Percentiles rank a stretch among this genome's conserved stretches.
Conservation (phyloP, 179 eudicot genomes). For the Patellifolia procumbens region DNA sequence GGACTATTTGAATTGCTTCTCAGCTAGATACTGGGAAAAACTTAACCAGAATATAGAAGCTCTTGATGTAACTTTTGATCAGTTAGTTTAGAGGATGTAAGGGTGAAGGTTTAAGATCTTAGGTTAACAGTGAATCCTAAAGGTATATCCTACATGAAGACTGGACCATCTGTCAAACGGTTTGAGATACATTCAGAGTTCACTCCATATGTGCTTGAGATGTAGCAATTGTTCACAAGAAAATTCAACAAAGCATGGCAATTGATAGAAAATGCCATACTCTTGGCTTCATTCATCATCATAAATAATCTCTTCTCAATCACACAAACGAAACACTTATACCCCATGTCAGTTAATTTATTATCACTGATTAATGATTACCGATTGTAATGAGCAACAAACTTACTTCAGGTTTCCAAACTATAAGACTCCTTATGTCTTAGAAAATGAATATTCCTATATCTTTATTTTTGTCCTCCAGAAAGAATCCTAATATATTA, state of each 20-base stretch:
- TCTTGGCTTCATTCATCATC: neutral
- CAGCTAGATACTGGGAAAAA: too few species aligned
- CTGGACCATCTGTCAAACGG: neutral
- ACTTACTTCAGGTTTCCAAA: neutral
- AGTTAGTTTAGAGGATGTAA: neutral
- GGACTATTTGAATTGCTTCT: too few species aligned
- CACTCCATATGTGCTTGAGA: neutral
- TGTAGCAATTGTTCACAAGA: neutral
- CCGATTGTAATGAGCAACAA: neutral
- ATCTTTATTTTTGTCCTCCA: neutral
- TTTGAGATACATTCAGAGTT: neutral
- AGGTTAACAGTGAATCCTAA: too few species aligned
- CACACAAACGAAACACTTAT: neutral
- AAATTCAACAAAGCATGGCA: neutral
- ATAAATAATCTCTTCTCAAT: neutral
- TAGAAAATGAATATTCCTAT: too few species aligned
- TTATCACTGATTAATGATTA: neutral
- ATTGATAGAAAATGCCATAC: neutral
- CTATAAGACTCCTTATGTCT: neutral
- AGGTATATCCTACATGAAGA: neutral
- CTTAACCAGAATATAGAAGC: neutral
- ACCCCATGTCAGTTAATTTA: neutral
- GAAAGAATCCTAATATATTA: neutral
- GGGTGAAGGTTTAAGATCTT: neutral
- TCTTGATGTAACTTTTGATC: neutral